Conservation (phyloP, 192 early-diverging fungal species). For the Backusella westeae region DNA sequence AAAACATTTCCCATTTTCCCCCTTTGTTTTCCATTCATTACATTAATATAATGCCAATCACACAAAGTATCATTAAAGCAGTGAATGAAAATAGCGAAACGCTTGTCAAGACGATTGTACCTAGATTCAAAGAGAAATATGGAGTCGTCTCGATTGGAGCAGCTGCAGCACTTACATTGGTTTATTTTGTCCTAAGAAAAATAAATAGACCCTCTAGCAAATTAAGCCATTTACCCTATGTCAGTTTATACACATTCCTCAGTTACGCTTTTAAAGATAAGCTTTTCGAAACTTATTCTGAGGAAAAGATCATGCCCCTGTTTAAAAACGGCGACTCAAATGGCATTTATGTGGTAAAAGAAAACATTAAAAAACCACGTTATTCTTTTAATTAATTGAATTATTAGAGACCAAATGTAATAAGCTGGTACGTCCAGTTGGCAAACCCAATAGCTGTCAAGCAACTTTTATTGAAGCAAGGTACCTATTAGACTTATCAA, state of each 20-base stretch:
- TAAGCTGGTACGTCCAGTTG: not conserved
- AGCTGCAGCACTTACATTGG: not conserved
- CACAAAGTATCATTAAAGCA: not conserved
- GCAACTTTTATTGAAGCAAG: constrained; percentile 7
- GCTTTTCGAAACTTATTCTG: not conserved
- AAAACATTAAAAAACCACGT: no score
- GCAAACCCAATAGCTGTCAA: constrained; percentile 9
- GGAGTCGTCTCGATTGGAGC: not conserved
- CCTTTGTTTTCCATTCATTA: not conserved
- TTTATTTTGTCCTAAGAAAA: not conserved
- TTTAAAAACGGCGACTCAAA: not conserved
- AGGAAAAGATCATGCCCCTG: not conserved
- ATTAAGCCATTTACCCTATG: not conserved
- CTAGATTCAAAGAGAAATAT: not conserved
- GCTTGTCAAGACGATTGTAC: not conserved
- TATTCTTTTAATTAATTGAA: no score
- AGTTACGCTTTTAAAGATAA: not conserved
- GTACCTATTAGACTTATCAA: not conserved
- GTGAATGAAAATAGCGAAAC: not conserved
- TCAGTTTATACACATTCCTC: not conserved
- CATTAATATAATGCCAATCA: not conserved
- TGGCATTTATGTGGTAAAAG: not conserved
- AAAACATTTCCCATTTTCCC: not conserved
- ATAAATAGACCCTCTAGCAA: not conserved
- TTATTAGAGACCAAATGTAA: not conserved